phyloP scores from a whole-genome alignment of 768 basidiomycete genomes.

The Leucosporidium creatinivorum region DNA sequence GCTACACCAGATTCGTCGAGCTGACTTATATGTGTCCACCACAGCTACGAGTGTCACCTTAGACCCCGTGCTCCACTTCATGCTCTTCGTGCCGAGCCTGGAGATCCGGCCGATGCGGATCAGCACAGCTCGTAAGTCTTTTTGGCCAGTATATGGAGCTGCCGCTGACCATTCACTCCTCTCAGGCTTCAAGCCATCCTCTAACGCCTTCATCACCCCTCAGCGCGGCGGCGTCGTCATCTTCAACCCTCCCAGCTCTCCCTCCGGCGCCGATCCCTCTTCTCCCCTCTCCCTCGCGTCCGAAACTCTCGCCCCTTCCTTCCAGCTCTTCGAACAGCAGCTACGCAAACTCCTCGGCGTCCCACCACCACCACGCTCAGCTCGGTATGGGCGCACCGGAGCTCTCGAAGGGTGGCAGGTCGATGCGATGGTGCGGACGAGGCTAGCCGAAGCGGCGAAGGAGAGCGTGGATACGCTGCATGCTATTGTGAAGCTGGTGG shows the following conservation, averaged over 20 bases:
- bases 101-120: conserved; percentile 64
- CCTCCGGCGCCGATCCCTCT: conserved; percentile 41
- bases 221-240: conserved; percentile 90
- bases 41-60: conserved; percentile 85
- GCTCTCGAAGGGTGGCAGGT: conserved; percentile 67
- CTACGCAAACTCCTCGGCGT: conserved; percentile 75
- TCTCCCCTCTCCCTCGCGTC: too few relatives aligned
- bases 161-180: neutral
- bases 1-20: too few relatives aligned
- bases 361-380: conserved; percentile 50
- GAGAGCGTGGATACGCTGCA: conserved; percentile 64
- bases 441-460: conserved; percentile 61
- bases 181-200: conserved; percentile 49
- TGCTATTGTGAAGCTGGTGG: conserved; percentile 76
- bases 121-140: conserved; percentile 16
- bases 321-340: conserved; percentile 62
- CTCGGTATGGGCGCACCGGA: conserved; percentile 1
- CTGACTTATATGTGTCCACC: neutral
- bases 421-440: conserved; percentile 63
- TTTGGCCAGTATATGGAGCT: neutral
- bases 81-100: conserved; percentile 74
- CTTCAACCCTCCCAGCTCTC: conserved; percentile 50
- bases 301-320: conserved; percentile 48
- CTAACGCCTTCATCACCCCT: conserved; percentile 74
- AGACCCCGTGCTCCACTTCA: conserved; percentile 87